Conservation (phyloP, 306 rosid species). For the Ochetophila trinervis region DNA sequence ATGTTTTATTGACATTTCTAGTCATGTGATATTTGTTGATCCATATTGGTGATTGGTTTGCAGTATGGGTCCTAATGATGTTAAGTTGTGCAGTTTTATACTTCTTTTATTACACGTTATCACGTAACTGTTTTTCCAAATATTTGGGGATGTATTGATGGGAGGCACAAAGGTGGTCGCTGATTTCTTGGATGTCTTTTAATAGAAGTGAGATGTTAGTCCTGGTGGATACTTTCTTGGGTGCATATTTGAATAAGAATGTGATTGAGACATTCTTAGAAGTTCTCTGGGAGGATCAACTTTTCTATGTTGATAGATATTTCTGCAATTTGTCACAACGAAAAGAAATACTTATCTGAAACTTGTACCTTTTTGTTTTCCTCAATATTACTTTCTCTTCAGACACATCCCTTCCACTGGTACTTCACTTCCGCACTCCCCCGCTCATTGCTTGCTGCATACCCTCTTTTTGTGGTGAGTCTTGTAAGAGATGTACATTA, state of each 20-base stretch:
- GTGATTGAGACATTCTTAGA: background rate
- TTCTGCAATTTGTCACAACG: background rate
- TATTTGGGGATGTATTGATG: background rate
- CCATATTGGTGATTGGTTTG: background rate
- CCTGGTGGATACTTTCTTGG: conserved; percentile 4
- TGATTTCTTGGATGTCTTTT: background rate
- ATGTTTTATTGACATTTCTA: conserved; percentile 7
- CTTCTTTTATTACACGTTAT: no score
- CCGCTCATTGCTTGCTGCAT: conserved; percentile 81
- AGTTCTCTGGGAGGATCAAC: background rate
- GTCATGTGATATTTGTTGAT: background rate
- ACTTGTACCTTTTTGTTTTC: conserved; percentile 24
- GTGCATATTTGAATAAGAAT: background rate
- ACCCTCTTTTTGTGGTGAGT: conserved; percentile 87
- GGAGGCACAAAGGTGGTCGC: background rate
- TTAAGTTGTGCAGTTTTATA: background rate
- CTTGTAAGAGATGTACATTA: background rate
- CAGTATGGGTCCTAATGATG: background rate
- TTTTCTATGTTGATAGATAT: no score
- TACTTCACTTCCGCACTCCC: conserved; percentile 95
- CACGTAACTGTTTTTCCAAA: background rate
- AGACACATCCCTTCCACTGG: conserved; percentile 88
- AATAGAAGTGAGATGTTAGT: background rate
- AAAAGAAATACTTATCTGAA: background rate
- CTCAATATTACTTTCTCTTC: conserved; percentile 39